Conservation (phyloP, 2,329 filamentous ascomycete genomes). For the Arthrobotrys musiformis region DNA sequence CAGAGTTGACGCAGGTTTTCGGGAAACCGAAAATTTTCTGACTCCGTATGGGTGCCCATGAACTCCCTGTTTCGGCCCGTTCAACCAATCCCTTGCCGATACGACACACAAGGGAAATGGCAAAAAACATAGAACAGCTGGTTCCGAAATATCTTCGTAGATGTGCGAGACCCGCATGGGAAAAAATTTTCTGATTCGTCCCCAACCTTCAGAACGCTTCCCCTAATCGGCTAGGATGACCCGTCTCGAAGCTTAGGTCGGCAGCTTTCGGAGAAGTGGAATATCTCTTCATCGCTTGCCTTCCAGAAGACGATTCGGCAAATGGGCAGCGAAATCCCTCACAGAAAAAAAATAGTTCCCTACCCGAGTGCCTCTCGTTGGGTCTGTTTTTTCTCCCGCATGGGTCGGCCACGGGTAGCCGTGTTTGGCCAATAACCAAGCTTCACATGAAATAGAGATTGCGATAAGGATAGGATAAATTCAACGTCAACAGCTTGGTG, state of each 20-base stretch:
- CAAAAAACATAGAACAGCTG: slow-evolving; percentile 8
- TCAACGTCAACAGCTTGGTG: slow-evolving; percentile 11
- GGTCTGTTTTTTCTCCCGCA: not conserved
- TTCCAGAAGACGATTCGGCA: slow-evolving; percentile 38
- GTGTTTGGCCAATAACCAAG: slow-evolving; percentile 40
- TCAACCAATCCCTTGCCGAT: slow-evolving; percentile 47
- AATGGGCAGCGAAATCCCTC: slow-evolving; percentile 47
- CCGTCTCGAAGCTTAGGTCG: slow-evolving; percentile 50
- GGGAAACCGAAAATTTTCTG: slow-evolving; percentile 50
- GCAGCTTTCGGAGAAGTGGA: slow-evolving; percentile 55
- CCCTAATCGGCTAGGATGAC: slow-evolving; percentile 50
- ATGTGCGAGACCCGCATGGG: slow-evolving; percentile 51
- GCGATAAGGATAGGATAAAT: slow-evolving; percentile 52
- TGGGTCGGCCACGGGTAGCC: slow-evolving; percentile 41
- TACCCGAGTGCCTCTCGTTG: slow-evolving; percentile 5
- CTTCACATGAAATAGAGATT: slow-evolving; percentile 20
- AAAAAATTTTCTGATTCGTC: slow-evolving; percentile 55
- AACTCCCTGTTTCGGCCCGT: slow-evolving; percentile 55
- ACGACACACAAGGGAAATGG: slow-evolving; percentile 14
- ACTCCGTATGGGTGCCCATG: slow-evolving; percentile 1
- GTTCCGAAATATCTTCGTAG: slow-evolving; percentile 54
- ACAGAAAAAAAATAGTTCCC: not conserved
- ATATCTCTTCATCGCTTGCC: slow-evolving; percentile 33
- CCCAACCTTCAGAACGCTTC: slow-evolving; percentile 36
- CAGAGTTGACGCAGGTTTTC: not conserved